phyloP scores from a whole-genome alignment of 2,329 filamentous ascomycete species.

The Seiridium unicorne region DNA sequence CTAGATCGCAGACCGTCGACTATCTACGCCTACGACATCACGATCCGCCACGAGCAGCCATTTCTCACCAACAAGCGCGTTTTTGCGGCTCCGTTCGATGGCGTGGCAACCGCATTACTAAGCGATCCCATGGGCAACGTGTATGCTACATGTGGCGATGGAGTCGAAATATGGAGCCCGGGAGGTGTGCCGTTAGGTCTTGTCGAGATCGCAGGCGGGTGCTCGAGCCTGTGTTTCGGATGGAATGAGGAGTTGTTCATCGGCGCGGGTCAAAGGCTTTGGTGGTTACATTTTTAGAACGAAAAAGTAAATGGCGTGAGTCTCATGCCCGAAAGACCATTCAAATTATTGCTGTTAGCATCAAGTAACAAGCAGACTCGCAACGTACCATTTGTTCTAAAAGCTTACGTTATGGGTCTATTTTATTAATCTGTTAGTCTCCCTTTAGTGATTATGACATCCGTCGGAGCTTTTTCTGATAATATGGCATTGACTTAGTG shows the following conservation, averaged over 20 bases:
- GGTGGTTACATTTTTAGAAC: conserved; percentile 33
- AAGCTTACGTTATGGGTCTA: too few species aligned
- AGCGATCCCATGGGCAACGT: conserved; percentile 43
- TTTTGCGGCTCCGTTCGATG: conserved; percentile 48
- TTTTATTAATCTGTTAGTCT: too few species aligned
- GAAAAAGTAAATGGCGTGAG: background rate
- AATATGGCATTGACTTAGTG: too few species aligned
- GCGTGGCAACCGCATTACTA: conserved; percentile 41
- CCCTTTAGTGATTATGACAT: too few species aligned
- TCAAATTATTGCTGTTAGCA: background rate
- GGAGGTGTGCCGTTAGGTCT: conserved; percentile 42
- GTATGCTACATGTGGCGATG: conserved; percentile 45
- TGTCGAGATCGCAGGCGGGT: conserved; percentile 35
- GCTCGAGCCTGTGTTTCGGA: conserved; percentile 44
- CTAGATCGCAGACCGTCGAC: conserved; percentile 24
- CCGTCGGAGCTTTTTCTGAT: too few species aligned
- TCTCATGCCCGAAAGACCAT: background rate
- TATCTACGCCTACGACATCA: conserved; percentile 49
- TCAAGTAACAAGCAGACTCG: too few species aligned
- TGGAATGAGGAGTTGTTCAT: conserved; percentile 41
- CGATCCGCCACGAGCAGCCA: conserved; percentile 29
- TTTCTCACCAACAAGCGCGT: conserved; percentile 48
- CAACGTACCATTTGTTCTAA: too few species aligned
- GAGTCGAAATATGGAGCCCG: conserved; percentile 47
- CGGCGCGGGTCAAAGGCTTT: conserved; percentile 45